Evolutionary conservation across 345 rosid species (phyloP), one percentile per base, ranked within the genome.

Genomic region (Anastatica hierochuntica): DNA sequence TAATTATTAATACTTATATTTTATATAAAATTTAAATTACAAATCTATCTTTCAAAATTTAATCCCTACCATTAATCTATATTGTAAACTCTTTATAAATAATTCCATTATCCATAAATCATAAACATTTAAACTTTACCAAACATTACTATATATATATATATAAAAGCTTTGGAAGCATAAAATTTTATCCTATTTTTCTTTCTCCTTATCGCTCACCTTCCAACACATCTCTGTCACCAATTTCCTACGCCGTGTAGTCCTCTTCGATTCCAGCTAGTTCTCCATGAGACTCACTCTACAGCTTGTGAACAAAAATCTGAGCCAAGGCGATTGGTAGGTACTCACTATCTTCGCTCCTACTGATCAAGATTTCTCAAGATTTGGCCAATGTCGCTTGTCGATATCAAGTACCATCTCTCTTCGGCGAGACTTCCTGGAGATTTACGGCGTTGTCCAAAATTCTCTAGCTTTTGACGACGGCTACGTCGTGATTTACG

Each of bases 211-310:
- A 43, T 14, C 36, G 3, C 36, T 12, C 70, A 49, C 18, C 26
- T 23, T 45, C 70, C 3, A 5, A 43, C 21, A 62, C 79, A 14
- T 45, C 68, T 52, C 20, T 24, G 6, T 14, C 35, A 19, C 18
- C 60, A n/a, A 35, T 72, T 3, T 55, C 56, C 23, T 43, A 58
- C 60, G 72, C 72, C 52, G 37, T 41, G 0, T 72, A 24, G 17
- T 60, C 42, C 74, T 72, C 54, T 48, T 69, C 16, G 50, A 68
- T 54, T 60, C 79, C 24, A 72, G 76, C 50, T 69, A 56, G 41
- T 65, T 75, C 39, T 75, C 79, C 43, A 72, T 75, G 76, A 72
- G 69, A 53, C 72, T 72, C 37, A 72, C 74, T 26, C 74, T 75
- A 7, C 38, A 58, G 47, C 31, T 72, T 46, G 69, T 62, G 11